Conservation (phyloP, 495 filamentous ascomycete species). For the Neurospora africana region DNA sequence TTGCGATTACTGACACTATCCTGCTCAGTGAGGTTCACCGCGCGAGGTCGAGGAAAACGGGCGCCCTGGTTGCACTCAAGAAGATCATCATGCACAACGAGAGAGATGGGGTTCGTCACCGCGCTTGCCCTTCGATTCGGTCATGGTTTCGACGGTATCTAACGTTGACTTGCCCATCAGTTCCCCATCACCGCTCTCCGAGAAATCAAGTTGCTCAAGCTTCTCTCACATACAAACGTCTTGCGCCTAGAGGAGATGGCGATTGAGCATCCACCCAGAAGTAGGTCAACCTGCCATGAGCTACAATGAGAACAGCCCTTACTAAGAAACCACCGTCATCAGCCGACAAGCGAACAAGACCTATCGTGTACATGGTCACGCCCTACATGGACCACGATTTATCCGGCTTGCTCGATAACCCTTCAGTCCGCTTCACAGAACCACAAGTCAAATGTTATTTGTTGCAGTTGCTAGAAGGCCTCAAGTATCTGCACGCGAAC, state of each 20-base stretch:
- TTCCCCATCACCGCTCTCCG: slow-evolving; percentile 72
- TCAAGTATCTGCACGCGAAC: slow-evolving; percentile 80
- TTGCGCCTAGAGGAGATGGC: slow-evolving; percentile 91
- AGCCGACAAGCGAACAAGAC: slow-evolving; percentile 69
- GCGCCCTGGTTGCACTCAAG: slow-evolving; percentile 74
- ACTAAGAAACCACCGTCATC: slow-evolving; percentile 6
- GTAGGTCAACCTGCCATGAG: slow-evolving; percentile 25
- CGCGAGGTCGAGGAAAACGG: slow-evolving; percentile 63
- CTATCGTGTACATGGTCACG: slow-evolving; percentile 95
- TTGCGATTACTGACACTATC: slow-evolving; percentile 7
- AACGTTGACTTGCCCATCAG: slow-evolving; percentile 18
- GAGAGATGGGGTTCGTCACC: slow-evolving; percentile 58
- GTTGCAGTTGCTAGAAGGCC: slow-evolving; percentile 82
- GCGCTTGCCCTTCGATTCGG: neutral
- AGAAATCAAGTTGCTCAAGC: slow-evolving; percentile 93
- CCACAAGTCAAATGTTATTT: slow-evolving; percentile 97
- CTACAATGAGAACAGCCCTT: neutral
- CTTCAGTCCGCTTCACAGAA: slow-evolving; percentile 71
- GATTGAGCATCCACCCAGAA: slow-evolving; percentile 61
- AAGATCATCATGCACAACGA: slow-evolving; percentile 88
- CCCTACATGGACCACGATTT: slow-evolving; percentile 99
- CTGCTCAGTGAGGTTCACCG: slow-evolving; percentile 77
- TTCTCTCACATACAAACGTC: slow-evolving; percentile 82
- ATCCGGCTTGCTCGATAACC: slow-evolving; percentile 91
- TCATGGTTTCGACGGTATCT: neutral